These are phyloP conservation scores for Isochrysis galbana DNA, from an alignment of 78 protist species.

Conservation along the genomic window DNA sequence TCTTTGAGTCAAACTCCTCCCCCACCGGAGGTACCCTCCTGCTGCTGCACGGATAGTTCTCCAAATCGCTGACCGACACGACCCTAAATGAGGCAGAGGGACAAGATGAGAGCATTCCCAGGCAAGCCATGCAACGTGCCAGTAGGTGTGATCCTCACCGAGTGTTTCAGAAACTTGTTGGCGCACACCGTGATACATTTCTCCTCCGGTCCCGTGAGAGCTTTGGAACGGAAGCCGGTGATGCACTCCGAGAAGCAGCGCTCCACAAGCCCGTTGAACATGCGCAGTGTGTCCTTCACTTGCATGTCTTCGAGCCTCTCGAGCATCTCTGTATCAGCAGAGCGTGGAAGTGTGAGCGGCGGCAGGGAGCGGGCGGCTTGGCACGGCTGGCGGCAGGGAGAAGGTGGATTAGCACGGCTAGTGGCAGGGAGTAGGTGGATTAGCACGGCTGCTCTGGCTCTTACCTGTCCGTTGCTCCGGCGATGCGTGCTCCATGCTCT, in stretches of 20 bases:
- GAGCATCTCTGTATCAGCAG: not conserved
- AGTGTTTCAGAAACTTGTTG: not conserved
- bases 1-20: no score
- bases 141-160: not conserved
- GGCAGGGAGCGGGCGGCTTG: no score
- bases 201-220: not conserved
- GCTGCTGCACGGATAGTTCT: not conserved
- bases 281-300: not conserved
- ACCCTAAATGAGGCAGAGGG: not conserved
- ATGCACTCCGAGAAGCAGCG: not conserved
- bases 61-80: slow-evolving; percentile 4
- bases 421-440: not conserved
- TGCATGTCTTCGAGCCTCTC: not conserved
- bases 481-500: not conserved
- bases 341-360: not conserved
- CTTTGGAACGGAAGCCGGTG: not conserved
- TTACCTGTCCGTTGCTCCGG: not conserved
- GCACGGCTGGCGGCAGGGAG: not conserved
- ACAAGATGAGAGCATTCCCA: not conserved
- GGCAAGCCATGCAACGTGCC: not conserved
- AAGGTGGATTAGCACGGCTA: not conserved
- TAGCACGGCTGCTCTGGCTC: not conserved
- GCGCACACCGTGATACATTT: not conserved
- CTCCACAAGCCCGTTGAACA: not conserved
- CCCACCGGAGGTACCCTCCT: no score